Percentiles rank a stretch among this genome's conserved stretches.
phyloP scores from a whole-genome alignment of 139 green algal species.

The Yamagishiella unicocca region DNA sequence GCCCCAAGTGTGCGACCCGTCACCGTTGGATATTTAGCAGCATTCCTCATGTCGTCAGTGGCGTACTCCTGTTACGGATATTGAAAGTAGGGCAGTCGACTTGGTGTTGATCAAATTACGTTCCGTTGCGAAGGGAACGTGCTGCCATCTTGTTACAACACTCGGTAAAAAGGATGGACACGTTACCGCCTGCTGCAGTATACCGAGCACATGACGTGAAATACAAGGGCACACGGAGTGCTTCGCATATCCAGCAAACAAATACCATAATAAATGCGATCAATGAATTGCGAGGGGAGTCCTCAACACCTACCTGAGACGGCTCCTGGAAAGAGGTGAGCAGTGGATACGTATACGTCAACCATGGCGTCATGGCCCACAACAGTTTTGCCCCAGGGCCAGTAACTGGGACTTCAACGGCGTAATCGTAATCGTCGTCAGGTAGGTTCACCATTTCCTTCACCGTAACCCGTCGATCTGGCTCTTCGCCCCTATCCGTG shows the following conservation, averaged over 20 bases:
- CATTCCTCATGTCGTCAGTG: too few relatives aligned
- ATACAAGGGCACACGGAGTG: background rate
- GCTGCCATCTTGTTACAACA: too few relatives aligned
- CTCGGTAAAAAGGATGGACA: background rate
- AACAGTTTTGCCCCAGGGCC: background rate
- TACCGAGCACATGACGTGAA: background rate
- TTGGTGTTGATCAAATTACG: too few relatives aligned
- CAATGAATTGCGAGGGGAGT: background rate
- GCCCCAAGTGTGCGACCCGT: conserved; percentile 1
- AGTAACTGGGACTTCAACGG: too few relatives aligned
- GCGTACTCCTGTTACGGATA: too few relatives aligned
- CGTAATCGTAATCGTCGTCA: too few relatives aligned
- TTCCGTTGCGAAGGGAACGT: too few relatives aligned
- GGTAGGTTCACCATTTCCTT: too few relatives aligned
- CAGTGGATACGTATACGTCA: conserved; percentile 16
- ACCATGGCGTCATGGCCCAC: background rate
- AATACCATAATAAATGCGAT: background rate
- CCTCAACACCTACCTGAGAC: background rate
- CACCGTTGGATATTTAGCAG: conserved; percentile 12
- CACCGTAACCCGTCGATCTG: too few relatives aligned
- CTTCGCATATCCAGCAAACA: background rate
- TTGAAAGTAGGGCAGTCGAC: too few relatives aligned
- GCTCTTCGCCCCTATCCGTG: too few relatives aligned
- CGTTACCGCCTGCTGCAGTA: background rate
- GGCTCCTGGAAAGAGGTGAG: background rate